Evolutionary conservation across 495 filamentous ascomycete genomes (phyloP), one percentile per base, ranked within the genome.

Genomic region (Lophium mytilinum): DNA sequence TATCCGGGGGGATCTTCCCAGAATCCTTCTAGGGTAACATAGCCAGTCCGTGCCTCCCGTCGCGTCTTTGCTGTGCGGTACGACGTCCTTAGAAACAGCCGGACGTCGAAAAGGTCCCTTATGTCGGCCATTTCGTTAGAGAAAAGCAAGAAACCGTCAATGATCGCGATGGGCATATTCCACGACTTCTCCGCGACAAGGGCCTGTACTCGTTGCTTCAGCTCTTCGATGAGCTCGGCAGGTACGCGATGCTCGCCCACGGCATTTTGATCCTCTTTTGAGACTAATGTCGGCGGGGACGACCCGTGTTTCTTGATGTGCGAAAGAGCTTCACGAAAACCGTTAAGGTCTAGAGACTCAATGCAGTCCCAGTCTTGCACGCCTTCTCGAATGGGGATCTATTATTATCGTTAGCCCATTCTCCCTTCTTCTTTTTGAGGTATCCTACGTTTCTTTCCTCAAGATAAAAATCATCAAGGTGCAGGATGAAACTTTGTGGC

Each of bases 391-490:
- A 76, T 57, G 9, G 83, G 85, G 53, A 87, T 80, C 53, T 85
- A n/a, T n/a, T n/a, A n/a, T n/a, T n/a, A n/a, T n/a, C n/a, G n/a
- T n/a, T n/a, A n/a, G n/a, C n/a, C n/a, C n/a, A n/a, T n/a, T n/a
- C n/a, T n/a, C n/a, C n/a, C n/a, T n/a, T n/a, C n/a, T n/a, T n/a
- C n/a, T n/a, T n/a, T n/a, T n/a, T n/a, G n/a, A n/a, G n/a, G n/a
- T n/a, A n/a, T n/a, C n/a, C n/a, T n/a, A n/a, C n/a, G n/a, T n/a
- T n/a, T n/a, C n/a, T n/a, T n/a, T n/a, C n/a, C n/a, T n/a, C n/a
- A n/a, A n/a, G 80, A 69, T 90, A 97, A 68, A 96, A 97, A 69
- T 97, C 92, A 72, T 97, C 92, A 68, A 93, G 82, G 68, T 96
- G 90, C 40, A 96, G 76, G 58, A 95, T 86, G 61, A 89, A 90